These are phyloP conservation scores for Psilocybe subaeruginosa DNA, from an alignment of 768 basidiomycete genomes.

Conservation along the genomic window DNA sequence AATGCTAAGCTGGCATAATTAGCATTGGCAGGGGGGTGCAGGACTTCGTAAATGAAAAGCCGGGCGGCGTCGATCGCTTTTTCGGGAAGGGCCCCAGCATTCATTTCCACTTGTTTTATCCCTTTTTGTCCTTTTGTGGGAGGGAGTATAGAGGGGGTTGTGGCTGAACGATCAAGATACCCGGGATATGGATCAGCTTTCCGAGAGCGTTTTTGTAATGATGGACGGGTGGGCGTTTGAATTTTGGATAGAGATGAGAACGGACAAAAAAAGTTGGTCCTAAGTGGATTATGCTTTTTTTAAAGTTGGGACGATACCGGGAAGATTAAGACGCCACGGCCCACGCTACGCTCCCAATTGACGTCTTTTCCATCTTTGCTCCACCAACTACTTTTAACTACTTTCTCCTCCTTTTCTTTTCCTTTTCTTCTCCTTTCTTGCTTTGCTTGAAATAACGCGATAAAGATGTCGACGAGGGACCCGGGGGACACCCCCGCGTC, in stretches of 20 bases:
- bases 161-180: not conserved
- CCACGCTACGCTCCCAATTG: not conserved
- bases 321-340: not conserved
- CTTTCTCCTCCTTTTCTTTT: not conserved
- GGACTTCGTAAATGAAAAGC: not conserved
- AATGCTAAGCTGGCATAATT: not conserved
- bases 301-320: not conserved
- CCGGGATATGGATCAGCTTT: too few relatives aligned
- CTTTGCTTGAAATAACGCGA: not conserved
- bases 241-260: not conserved
- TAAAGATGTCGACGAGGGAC: not conserved
- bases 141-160: not conserved
- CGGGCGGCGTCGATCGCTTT: not conserved
- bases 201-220: too few relatives aligned
- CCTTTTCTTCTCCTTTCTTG: not conserved
- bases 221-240: not conserved
- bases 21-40: not conserved
- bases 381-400: not conserved
- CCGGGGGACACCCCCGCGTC: not conserved
- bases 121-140: not conserved
- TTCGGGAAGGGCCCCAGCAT: not conserved
- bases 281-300: not conserved
- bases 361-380: not conserved
- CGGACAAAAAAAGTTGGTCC: not conserved
- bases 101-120: not conserved